Base-by-base conservation (phyloP, 164 flowering plant species). In the Chloranthus sessilifolius region DNA sequence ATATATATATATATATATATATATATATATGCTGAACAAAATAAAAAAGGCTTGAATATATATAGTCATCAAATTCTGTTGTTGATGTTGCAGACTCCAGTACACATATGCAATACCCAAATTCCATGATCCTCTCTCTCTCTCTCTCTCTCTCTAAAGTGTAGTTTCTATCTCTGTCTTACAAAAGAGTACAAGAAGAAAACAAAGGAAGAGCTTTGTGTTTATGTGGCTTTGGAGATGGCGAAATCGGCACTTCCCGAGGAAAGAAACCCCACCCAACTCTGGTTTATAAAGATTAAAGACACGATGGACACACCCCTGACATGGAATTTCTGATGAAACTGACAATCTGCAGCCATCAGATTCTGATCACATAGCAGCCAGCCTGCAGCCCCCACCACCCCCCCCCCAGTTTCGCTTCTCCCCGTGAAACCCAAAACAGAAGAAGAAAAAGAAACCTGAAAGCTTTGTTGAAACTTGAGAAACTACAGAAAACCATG, bases 221-320 rank as follows among this genome's bases (percentile, higher is more conserved):
- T 34, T 20, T 19, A 12, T 21, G 6, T 12, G 26, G 56, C 54
- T 25, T 38, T 50, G 61, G 61, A 40, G 42, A 33, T 15, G 30
- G 47, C 36, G 53, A n/a, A 39, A 35, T 26, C 38, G 30, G 37
- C 33, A 19, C 64, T 60, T 60, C 57, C 64, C 64, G 33, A 60
- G 58, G 39, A n/a, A 9, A 36, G 14, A n/a, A 17, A 37, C 9
- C n/a, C n/a, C n/a, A n/a, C n/a, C n/a, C n/a, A n/a, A n/a, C n/a
- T n/a, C n/a, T 12, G 35, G 15, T 16, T n/a, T 19, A 8, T n/a
- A 12, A 14, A 14, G 35, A 49, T 17, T 15, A 9, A n/a, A 21
- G 22, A 15, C 22, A 36, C 22, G 31, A 25, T 14, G 8, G 19
- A 35, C 49, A 31, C 7, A 14, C 5, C 24, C 30, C 46, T 56